Conservation (phyloP, 1,139 yeast genomes). For the Pichia kudriavzevii region DNA sequence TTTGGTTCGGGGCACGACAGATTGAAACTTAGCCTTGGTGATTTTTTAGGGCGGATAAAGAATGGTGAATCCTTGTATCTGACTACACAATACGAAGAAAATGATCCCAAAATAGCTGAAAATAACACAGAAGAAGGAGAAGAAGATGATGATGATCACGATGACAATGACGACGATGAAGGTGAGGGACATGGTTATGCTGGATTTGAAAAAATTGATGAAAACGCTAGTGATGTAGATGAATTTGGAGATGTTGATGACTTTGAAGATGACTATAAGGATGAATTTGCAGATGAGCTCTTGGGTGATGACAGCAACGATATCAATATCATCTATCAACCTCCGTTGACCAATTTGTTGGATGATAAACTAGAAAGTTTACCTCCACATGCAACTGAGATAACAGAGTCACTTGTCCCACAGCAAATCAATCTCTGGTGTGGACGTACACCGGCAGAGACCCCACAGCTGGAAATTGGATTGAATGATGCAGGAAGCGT, state of each 20-base stretch:
- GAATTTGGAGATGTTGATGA: slow-evolving; percentile 11
- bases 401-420: slow-evolving; percentile 41
- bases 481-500: background rate
- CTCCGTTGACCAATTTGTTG: slow-evolving; percentile 46
- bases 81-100: slow-evolving; percentile 55
- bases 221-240: slow-evolving; percentile 14
- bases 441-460: slow-evolving; percentile 31
- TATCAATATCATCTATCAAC: slow-evolving; percentile 37
- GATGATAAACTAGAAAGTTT: slow-evolving; percentile 12
- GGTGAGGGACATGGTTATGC: slow-evolving; percentile 6
- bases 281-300: slow-evolving; percentile 31
- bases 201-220: slow-evolving; percentile 12
- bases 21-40: slow-evolving; percentile 39
- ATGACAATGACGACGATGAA: slow-evolving; percentile 2
- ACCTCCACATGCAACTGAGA: slow-evolving; percentile 38
- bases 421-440: slow-evolving; percentile 74
- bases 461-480: slow-evolving; percentile 3
- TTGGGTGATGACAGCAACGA: slow-evolving; percentile 20
- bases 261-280: slow-evolving; percentile 7
- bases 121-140: slow-evolving; percentile 11
- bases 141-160: slow-evolving; percentile 10
- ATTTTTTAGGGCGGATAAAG: slow-evolving; percentile 36
- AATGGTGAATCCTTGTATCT: slow-evolving; percentile 44
- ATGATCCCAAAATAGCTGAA: slow-evolving; percentile 17
- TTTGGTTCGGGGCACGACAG: slow-evolving; percentile 58